Conservation (phyloP, 495 filamentous ascomycete species). For the Aspergillus campestris region DNA sequence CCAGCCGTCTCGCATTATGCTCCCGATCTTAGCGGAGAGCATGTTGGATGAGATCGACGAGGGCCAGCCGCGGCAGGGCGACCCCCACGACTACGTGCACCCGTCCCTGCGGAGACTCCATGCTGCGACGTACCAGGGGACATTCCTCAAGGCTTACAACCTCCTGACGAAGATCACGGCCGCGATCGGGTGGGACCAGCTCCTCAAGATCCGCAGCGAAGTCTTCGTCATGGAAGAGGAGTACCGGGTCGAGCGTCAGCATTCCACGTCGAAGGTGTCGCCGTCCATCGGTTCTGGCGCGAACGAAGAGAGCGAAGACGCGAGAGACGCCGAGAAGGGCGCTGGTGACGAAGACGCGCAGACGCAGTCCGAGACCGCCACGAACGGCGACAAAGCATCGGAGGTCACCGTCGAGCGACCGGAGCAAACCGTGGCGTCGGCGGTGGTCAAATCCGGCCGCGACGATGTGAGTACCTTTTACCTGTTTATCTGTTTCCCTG, state of each 20-base stretch:
- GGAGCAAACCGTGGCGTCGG: slow-evolving; percentile 71
- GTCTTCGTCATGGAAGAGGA: slow-evolving; percentile 99
- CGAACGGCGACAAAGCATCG: slow-evolving; percentile 26
- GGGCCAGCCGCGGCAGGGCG: slow-evolving; percentile 62
- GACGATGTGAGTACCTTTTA: slow-evolving; percentile 59
- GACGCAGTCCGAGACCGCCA: slow-evolving; percentile 14
- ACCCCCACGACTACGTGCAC: slow-evolving; percentile 73
- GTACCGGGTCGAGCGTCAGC: slow-evolving; percentile 84
- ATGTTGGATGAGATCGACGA: slow-evolving; percentile 94
- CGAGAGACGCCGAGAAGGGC: slow-evolving; percentile 26
- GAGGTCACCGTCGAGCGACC: slow-evolving; percentile 63
- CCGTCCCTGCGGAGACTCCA: slow-evolving; percentile 79
- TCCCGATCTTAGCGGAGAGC: slow-evolving; percentile 84
- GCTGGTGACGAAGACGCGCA: slow-evolving; percentile 20
- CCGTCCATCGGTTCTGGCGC: slow-evolving; percentile 10
- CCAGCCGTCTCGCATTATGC: slow-evolving; percentile 72
- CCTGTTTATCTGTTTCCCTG: too few species aligned
- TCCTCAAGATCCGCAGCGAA: slow-evolving; percentile 85
- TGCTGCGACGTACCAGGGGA: slow-evolving; percentile 82
- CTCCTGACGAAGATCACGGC: slow-evolving; percentile 89
- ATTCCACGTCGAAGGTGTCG: slow-evolving; percentile 34
- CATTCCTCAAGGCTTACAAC: slow-evolving; percentile 89
- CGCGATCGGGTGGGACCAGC: slow-evolving; percentile 95
- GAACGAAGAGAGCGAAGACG: slow-evolving; percentile 32
- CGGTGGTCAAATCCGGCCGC: slow-evolving; percentile 67